phyloP scores from a whole-genome alignment of 495 filamentous ascomycete species.

The Trichocladium antarcticum region DNA sequence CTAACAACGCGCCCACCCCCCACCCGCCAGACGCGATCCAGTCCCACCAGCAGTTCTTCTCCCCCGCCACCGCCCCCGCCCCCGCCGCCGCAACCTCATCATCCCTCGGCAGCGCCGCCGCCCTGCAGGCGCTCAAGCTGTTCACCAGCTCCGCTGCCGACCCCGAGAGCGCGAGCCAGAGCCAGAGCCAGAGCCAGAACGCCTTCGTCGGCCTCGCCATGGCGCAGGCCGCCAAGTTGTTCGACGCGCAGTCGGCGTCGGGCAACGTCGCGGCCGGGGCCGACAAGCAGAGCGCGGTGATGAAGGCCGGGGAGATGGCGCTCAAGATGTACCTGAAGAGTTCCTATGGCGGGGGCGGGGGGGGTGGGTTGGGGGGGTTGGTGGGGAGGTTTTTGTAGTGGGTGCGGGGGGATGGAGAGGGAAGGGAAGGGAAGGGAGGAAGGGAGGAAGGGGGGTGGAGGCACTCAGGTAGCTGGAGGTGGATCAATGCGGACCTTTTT shows the following conservation, averaged over 20 bases:
- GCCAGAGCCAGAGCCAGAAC: constrained; percentile 25
- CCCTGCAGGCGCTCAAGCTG: constrained; percentile 59
- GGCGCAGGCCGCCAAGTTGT: constrained; percentile 43
- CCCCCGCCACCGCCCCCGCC: constrained; percentile 6
- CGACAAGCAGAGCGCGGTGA: constrained; percentile 42
- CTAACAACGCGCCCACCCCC: not conserved
- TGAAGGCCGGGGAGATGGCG: constrained; percentile 45
- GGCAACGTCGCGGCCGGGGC: constrained; percentile 36
- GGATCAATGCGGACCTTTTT: too few relatives aligned
- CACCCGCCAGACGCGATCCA: constrained; percentile 35
- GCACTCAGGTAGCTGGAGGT: too few relatives aligned
- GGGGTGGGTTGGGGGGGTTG: constrained; percentile 9
- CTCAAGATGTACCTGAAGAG: constrained; percentile 46
- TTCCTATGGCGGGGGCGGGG: constrained; percentile 6
- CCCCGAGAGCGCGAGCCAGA: not conserved
- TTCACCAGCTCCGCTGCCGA: constrained; percentile 35
- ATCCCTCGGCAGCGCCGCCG: constrained; percentile 48
- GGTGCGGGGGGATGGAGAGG: not conserved
- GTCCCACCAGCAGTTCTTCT: constrained; percentile 46
- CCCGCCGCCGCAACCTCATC: constrained; percentile 24
- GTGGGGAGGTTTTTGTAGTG: constrained; percentile 17
- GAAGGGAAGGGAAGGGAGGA: not conserved
- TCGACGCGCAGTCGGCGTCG: constrained; percentile 37
- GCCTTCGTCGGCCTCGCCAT: constrained; percentile 45
- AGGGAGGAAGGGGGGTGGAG: too few relatives aligned